Evolutionary conservation across 306 rosid genomes (phyloP), one percentile per base, ranked within the genome.

Genomic region (Castanospermum australe): DNA sequence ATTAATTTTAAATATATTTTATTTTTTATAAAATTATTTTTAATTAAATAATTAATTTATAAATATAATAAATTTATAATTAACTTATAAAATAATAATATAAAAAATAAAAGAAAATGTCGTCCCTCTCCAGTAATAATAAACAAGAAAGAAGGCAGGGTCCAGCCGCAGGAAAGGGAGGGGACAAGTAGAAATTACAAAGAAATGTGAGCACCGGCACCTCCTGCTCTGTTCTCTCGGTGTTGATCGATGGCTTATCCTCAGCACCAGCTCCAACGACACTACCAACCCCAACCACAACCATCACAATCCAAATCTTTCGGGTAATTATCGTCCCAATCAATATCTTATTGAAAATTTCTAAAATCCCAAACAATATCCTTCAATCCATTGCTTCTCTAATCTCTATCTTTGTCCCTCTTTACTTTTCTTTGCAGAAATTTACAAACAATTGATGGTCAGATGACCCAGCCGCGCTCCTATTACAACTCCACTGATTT

Each of bases 391-490:
- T n/a, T n/a, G n/a, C n/a, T n/a, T n/a, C n/a, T 12, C 14, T 18
- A 66, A 38, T 55, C 35, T 50, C n/a, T 36, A 10, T 51, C 48
- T 52, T 20, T 51, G 47, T 33, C 35, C 20, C 35, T 45, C 32
- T n/a, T 8, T 17, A 8, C n/a, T 21, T 13, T 8, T 20, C 15
- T 45, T 15, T 20, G 42, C 82, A 91, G 97, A 55, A 88, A 81
- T 84, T 73, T 91, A 11, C 89, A 81, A 79, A 33, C 88, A 51
- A 62, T 82, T 44, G 90, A 91, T 77, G 90, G 79, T 70, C 96
- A 89, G 81, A 82, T 86, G 77, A 62, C 92, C 45, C 92, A 86
- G 81, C 86, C 92, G 28, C 80, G 67, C 44, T 84, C 84, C 74
- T 91, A 79, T 77, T 87, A 60, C 79, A 87, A 81, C 54, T 71